A percentile compares a stretch with the other conserved stretches of the same genome.
Evolutionary conservation across 108 stramenopile genomes (phyloP).

Genomic region (Discostella stelligeroides): DNA sequence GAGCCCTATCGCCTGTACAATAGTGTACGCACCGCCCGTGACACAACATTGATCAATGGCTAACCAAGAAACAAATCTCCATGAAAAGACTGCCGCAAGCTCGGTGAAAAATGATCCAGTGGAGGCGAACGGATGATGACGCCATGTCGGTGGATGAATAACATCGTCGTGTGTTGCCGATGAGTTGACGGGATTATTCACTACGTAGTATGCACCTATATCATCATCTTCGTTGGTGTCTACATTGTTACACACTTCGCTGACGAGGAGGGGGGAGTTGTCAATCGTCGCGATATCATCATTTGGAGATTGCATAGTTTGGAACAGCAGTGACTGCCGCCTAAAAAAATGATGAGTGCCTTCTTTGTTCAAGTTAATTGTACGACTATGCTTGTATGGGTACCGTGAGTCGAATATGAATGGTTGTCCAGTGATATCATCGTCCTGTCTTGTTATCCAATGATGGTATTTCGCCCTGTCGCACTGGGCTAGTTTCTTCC

Average conservation of each 20-base stretch:
- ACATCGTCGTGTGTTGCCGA: neutral
- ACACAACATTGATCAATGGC: constrained; percentile 38
- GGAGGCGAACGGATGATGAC: constrained; percentile 24
- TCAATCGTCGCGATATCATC: neutral
- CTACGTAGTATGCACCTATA: neutral
- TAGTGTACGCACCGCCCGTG: constrained; percentile 31
- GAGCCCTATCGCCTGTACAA: constrained; percentile 44
- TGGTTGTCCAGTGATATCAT: too few relatives aligned
- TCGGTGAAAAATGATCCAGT: constrained; percentile 27
- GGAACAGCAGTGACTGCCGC: too few relatives aligned
- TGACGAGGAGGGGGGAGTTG: neutral
- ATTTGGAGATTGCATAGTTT: neutral
- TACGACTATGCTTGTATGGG: too few relatives aligned
- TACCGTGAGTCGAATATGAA: too few relatives aligned
- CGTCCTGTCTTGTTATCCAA: too few relatives aligned
- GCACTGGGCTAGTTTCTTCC: too few relatives aligned
- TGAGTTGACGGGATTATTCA: neutral
- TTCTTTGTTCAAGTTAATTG: too few relatives aligned
- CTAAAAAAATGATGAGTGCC: too few relatives aligned
- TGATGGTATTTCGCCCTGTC: too few relatives aligned
- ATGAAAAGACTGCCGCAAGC: constrained; percentile 32
- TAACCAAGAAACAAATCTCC: constrained; percentile 43
- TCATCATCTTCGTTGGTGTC: too few relatives aligned
- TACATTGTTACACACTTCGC: too few relatives aligned
- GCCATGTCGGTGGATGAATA: constrained; percentile 18